Evolutionary conservation across 2,329 filamentous ascomycete species (phyloP), one percentile per base, ranked within the genome.

Genomic region (Emericellopsis cladophorae): DNA sequence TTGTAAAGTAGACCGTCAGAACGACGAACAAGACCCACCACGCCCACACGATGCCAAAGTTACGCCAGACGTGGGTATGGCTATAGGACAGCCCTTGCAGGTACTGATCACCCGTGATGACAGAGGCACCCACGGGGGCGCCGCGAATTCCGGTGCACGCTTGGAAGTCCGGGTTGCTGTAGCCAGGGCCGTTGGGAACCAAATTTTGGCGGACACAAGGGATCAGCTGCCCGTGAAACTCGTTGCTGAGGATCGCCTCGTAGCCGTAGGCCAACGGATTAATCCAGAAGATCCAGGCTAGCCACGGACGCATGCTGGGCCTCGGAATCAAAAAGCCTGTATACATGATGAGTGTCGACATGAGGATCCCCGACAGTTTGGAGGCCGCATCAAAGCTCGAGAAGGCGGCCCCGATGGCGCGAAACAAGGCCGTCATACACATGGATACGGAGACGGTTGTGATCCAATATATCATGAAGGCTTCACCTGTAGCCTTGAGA

Each of bases 391-490:
- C 55, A 29, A 56, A 56, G 2, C 72, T 70, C 2, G 71, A 74
- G 4, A 73, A 79, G 24, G 81, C 60, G 1, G 77, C 68, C 1
- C 78, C 80, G 45, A 84, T 74, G 64, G 79, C 76, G 4, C 80
- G 70, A 54, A 81, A 84, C 23, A 84, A 58, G 5, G 77, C 66
- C 0, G 76, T 80, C 43, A 82, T 66, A 43, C 69, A 72, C 29
- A 84, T 66, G 0, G 77, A 79, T 2, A 63, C 75, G n/a, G 48
- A 47, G 33, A 53, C 79, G 39, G 80, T 70, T 49, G 82, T 74
- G 12, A 83, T 62, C 55, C 78, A 65, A 55, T 76, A 79, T 48
- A 79, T 80, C 52, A 73, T 81, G 59, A 82, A 83, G 45, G 48
- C 48, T 2, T 50, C 54, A 1, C 48, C 50, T 29, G 54, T 49